Evolutionary conservation across 2,329 filamentous ascomycete species (phyloP).

Genomic region (Didymella segeticola): DNA sequence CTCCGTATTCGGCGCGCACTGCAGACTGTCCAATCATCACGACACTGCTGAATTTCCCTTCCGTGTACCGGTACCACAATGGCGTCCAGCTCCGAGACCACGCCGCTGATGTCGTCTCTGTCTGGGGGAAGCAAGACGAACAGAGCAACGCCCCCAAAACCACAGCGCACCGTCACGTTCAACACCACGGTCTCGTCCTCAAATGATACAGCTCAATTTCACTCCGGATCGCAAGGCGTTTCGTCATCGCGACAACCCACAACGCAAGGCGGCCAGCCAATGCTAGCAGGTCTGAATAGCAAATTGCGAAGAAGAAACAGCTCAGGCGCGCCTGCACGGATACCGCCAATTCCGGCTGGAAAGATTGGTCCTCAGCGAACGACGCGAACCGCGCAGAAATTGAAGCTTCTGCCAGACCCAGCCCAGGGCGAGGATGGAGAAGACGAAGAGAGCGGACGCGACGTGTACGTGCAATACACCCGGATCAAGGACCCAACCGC

Average conservation of each 20-base stretch:
- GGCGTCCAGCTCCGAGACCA: constrained; percentile 47
- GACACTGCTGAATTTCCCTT: background rate
- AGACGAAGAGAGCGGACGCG: constrained; percentile 90
- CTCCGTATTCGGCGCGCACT: background rate
- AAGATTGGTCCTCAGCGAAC: constrained; percentile 96
- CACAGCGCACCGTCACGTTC: constrained; percentile 75
- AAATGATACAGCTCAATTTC: constrained; percentile 47
- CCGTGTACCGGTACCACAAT: constrained; percentile 26
- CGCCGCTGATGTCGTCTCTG: constrained; percentile 48
- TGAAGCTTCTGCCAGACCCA: constrained; percentile 94
- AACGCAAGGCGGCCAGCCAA: constrained; percentile 49
- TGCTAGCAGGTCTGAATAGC: constrained; percentile 80
- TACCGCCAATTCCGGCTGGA: constrained; percentile 52
- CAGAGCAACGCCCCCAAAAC: constrained; percentile 41
- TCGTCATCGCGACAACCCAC: constrained; percentile 42
- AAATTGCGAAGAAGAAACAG: constrained; percentile 88
- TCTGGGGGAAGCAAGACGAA: constrained; percentile 28
- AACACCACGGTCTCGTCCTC: constrained; percentile 65
- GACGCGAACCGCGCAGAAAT: constrained; percentile 93
- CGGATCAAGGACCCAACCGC: constrained; percentile 97
- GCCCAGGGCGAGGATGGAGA: constrained; percentile 75
- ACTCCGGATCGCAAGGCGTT: constrained; percentile 36
- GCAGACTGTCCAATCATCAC: background rate
- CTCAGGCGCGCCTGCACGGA: constrained; percentile 67
- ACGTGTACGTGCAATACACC: constrained; percentile 98